Percentiles rank a stretch among this genome's conserved stretches.
These are phyloP conservation scores for Claviceps fusiformis DNA, from an alignment of 2,329 filamentous ascomycete species.

Conservation along the genomic window DNA sequence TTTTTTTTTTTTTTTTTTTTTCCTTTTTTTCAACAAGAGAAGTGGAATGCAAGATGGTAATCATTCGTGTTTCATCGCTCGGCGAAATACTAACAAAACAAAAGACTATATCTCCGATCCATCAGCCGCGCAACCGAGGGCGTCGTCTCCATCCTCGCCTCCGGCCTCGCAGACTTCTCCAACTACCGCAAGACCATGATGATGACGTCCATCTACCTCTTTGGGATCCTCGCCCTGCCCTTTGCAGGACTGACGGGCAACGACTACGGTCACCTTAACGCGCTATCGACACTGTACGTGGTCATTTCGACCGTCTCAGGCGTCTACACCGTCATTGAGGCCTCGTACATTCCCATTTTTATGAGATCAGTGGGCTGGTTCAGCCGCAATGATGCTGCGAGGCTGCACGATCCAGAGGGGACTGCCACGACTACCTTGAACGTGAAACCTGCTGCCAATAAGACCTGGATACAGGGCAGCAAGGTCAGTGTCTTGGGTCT, in stretches of 20 bases:
- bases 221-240: slow-evolving; percentile 8
- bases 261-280: slow-evolving; percentile 8
- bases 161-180: slow-evolving; percentile 10
- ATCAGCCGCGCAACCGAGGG: slow-evolving; percentile 9
- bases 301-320: slow-evolving; percentile 8
- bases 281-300: slow-evolving; percentile 7
- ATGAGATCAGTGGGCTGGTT: slow-evolving; percentile 10
- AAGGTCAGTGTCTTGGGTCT: slow-evolving; percentile 9
- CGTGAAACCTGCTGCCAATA: neutral
- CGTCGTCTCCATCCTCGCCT: slow-evolving; percentile 8
- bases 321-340: slow-evolving; percentile 9
- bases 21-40: no score
- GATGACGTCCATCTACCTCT: slow-evolving; percentile 11
- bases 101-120: slow-evolving; percentile 9
- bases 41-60: neutral
- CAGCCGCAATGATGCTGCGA: neutral
- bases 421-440: neutral
- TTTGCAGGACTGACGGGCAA: slow-evolving; percentile 9
- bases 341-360: slow-evolving; percentile 11
- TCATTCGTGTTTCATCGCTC: neutral
- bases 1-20: neutral
- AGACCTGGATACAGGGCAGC: slow-evolving; percentile 8
- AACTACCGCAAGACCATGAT: slow-evolving; percentile 11
- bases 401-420: slow-evolving; percentile 1
- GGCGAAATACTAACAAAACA: neutral